Evolutionary conservation across 2,329 filamentous ascomycete species (phyloP).

Genomic region (Pseudogymnoascus sp.): DNA sequence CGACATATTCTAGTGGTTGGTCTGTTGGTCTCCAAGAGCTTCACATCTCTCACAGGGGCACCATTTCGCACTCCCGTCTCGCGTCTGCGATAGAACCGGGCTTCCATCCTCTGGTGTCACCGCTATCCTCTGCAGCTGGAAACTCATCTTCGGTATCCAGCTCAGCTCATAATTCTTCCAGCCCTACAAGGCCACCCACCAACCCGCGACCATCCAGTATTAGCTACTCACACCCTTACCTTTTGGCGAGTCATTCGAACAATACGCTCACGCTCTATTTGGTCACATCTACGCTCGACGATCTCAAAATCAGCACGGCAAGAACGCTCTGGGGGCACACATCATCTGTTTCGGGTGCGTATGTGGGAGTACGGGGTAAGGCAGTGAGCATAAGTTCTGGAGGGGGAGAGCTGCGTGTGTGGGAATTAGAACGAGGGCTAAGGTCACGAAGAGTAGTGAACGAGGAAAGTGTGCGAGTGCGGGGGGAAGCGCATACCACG

Average conservation of each 20-base stretch:
- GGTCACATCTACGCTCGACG: conserved; percentile 50
- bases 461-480: conserved; percentile 47
- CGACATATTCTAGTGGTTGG: conserved; percentile 71
- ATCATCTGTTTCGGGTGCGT: conserved; percentile 57
- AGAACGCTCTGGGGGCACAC: conserved; percentile 65
- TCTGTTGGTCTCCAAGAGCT: conserved; percentile 88
- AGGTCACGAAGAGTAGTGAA: conserved; percentile 33
- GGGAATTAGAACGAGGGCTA: conserved; percentile 58
- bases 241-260: conserved; percentile 59
- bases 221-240: conserved; percentile 55
- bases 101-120: conserved; percentile 32
- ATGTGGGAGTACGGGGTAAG: conserved; percentile 61
- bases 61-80: conserved; percentile 39
- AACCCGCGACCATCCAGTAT: conserved; percentile 21
- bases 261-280: conserved; percentile 65
- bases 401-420: conserved; percentile 47
- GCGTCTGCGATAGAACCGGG: conserved; percentile 42
- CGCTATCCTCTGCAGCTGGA: neutral
- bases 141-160: conserved; percentile 11
- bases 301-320: conserved; percentile 50
- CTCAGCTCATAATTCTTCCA: conserved; percentile 21
- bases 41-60: conserved; percentile 40
- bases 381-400: conserved; percentile 57
- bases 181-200: conserved; percentile 33
- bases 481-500: conserved; percentile 30